Evolutionary conservation across 1,139 yeast species (phyloP), one percentile per base, ranked within the genome.

Genomic region (Magnusiomyces suaveolens): DNA sequence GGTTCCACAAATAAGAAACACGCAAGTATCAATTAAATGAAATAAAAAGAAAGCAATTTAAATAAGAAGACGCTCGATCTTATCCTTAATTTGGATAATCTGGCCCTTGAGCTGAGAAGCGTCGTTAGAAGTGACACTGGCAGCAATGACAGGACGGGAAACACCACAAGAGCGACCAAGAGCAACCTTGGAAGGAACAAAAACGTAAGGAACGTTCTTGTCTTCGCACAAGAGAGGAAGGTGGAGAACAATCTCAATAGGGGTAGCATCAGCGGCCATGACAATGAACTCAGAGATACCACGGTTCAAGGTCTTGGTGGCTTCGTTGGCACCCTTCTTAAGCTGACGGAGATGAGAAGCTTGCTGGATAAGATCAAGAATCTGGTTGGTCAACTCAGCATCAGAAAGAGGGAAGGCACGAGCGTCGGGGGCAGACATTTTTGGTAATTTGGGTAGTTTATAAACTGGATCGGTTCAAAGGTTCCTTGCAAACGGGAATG

Each of bases 161-260:
- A 94, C 98, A 78, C 98, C 99, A 79, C 98, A 92, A 67, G 98
- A 97, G 80, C 98, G 88, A 73, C 99, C 98, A 67, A 94, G 81
- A 62, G 98, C 98, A 68, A 95, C 85, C 81, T 92, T 92, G 66
- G 97, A 89, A 63, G 98, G 97, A 63, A 94, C 97, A 67, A 92
- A 92, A 62, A 92, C 97, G 79, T 92, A 92, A 61, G 98, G 97
- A 65, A 92, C 98, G 79, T 94, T 92, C 82, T 92, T 92, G 77
- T 92, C 99, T 78, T 92, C 98, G 76, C 99, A 92, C 69, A 94
- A 80, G 68, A 94, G 82, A 54, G 99, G 99, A 74, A 94, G 81
- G 75, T 94, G 98, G 74, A 94, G 83, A 72, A 94, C 84, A 74
- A 94, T 92, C 79, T 94, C 98, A 70, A 94, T 90, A 67, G 99